Evolutionary conservation across 2,329 filamentous ascomycete species (phyloP).

Genomic region (Hypoxylon sp.): DNA sequence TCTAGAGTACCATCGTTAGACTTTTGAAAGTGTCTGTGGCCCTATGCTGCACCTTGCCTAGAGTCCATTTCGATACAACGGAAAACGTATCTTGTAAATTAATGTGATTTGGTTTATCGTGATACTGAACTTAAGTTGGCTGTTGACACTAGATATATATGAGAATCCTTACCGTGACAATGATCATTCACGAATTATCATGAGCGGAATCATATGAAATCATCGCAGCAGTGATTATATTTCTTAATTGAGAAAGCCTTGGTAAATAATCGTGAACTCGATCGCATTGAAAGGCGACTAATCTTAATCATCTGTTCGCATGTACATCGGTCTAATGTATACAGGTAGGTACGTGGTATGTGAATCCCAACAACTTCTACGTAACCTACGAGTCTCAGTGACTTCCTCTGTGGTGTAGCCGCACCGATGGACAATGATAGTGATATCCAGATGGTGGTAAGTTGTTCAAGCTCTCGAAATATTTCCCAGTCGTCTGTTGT

Average conservation of each 20-base stretch:
- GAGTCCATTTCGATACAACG: neutral
- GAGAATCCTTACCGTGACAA: neutral
- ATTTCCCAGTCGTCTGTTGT: neutral
- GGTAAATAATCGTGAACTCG: slow-evolving; percentile 3
- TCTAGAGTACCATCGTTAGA: neutral
- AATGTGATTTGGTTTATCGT: neutral
- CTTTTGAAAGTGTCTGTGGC: neutral
- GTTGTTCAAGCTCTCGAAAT: neutral
- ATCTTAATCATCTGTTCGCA: too few species aligned
- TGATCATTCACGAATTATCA: neutral
- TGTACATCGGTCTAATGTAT: too few species aligned
- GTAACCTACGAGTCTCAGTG: neutral
- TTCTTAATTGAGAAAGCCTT: neutral
- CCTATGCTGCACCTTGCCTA: neutral
- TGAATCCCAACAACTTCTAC: too few species aligned
- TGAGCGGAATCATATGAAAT: neutral
- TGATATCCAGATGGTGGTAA: neutral
- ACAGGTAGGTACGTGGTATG: too few species aligned
- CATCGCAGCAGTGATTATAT: neutral
- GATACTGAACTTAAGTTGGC: neutral
- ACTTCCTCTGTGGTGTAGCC: slow-evolving; percentile 4
- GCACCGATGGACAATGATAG: neutral
- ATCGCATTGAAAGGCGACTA: neutral
- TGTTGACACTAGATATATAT: neutral
- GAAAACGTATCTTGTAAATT: neutral